phyloP scores from a whole-genome alignment of 108 stramenopile genomes.

The Stephanodiscus minutulus region DNA sequence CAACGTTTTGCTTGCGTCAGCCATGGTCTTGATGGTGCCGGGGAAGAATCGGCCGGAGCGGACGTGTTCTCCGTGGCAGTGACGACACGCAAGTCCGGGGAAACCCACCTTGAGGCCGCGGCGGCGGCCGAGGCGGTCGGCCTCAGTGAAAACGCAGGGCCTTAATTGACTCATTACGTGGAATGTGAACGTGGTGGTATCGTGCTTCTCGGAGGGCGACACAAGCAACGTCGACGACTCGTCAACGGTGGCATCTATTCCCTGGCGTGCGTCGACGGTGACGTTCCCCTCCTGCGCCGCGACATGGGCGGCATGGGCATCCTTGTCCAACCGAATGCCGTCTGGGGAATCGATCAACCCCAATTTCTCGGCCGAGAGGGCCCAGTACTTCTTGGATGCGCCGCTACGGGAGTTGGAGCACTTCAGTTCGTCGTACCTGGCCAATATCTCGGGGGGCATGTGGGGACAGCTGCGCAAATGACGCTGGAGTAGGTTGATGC shows the following conservation, averaged over 20 bases:
- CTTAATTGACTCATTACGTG: constrained; percentile 77
- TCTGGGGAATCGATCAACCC: constrained; percentile 79
- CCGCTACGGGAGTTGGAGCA: constrained; percentile 76
- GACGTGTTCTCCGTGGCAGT: constrained; percentile 81
- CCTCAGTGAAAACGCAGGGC: constrained; percentile 80
- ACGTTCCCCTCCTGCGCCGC: not conserved
- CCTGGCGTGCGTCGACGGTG: not conserved
- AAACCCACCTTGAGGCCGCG: constrained; percentile 75
- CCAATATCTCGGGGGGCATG: constrained; percentile 66
- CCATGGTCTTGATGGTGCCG: constrained; percentile 80
- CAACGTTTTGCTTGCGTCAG: constrained; percentile 79
- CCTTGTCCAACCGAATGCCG: constrained; percentile 69
- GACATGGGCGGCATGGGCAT: constrained; percentile 13
- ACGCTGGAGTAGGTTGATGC: constrained; percentile 80
- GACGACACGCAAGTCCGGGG: constrained; percentile 79
- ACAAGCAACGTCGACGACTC: constrained; percentile 49
- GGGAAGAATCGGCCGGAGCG: constrained; percentile 82
- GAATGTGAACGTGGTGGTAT: constrained; percentile 79
- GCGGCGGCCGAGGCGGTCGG: constrained; percentile 81
- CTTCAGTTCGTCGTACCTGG: constrained; percentile 77
- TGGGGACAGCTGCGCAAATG: constrained; percentile 71
- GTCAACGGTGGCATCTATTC: not conserved
- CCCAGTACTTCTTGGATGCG: constrained; percentile 87
- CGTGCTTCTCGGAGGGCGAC: constrained; percentile 62
- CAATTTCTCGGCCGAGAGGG: constrained; percentile 61